Percentiles rank a stretch among this genome's conserved stretches.
phyloP scores from a whole-genome alignment of 108 stramenopile species.

The Skeletonema marinoi region DNA sequence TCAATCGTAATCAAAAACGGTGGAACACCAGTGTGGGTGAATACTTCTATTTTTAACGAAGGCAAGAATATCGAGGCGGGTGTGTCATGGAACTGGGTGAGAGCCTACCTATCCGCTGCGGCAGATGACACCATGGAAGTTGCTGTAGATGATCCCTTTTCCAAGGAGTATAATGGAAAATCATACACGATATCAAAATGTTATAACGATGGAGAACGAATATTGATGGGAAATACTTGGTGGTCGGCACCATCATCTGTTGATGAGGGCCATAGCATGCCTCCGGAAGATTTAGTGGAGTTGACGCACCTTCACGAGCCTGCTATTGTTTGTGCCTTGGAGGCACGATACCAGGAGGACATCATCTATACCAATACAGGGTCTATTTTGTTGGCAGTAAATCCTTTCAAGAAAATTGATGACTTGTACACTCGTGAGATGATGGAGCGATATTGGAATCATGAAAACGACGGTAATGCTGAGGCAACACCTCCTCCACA shows the following conservation, averaged over 20 bases:
- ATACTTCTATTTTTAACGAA: slow-evolving; percentile 20
- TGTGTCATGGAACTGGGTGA: slow-evolving; percentile 36
- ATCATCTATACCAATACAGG: slow-evolving; percentile 92
- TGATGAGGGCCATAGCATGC: slow-evolving; percentile 14
- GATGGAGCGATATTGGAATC: slow-evolving; percentile 27
- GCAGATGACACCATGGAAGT: slow-evolving; percentile 24
- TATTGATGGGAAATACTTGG: slow-evolving; percentile 42
- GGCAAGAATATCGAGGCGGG: not conserved
- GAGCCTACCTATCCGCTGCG: slow-evolving; percentile 16
- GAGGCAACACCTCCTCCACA: slow-evolving; percentile 59
- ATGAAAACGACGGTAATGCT: slow-evolving; percentile 10
- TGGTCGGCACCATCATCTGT: slow-evolving; percentile 17
- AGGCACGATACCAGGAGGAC: slow-evolving; percentile 59
- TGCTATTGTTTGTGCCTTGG: slow-evolving; percentile 75
- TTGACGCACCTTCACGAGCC: slow-evolving; percentile 90
- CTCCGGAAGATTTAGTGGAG: slow-evolving; percentile 68
- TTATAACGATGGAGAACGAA: slow-evolving; percentile 18
- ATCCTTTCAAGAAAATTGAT: slow-evolving; percentile 79
- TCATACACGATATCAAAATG: slow-evolving; percentile 18
- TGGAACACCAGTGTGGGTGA: slow-evolving; percentile 39
- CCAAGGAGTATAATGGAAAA: slow-evolving; percentile 10
- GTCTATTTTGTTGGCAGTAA: slow-evolving; percentile 87
- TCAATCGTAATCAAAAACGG: slow-evolving; percentile 9
- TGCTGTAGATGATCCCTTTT: slow-evolving; percentile 12
- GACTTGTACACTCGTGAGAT: slow-evolving; percentile 22